Percentiles rank a stretch among this genome's conserved stretches.
These are phyloP conservation scores for Jackrogersella multiformis DNA, from an alignment of 495 filamentous ascomycete genomes.

Conservation along the genomic window DNA sequence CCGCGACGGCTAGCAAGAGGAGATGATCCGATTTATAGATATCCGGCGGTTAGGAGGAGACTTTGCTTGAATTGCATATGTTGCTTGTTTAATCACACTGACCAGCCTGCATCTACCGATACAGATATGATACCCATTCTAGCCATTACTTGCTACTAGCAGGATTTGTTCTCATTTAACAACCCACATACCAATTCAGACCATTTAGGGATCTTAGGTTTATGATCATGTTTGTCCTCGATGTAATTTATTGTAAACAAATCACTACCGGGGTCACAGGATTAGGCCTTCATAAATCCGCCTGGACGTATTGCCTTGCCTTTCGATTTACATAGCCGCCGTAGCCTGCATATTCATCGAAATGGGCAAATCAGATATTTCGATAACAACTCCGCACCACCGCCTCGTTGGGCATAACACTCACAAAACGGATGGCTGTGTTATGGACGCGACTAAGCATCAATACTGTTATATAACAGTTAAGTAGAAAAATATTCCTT, in stretches of 20 bases:
- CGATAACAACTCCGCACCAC: not conserved
- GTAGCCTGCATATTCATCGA: slow-evolving; percentile 1
- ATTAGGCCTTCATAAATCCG: too few species aligned
- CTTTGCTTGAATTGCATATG: not conserved
- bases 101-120: not conserved
- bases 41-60: not conserved
- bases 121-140: slow-evolving; percentile 18
- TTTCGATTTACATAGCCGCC: not conserved
- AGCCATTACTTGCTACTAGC: slow-evolving; percentile 1
- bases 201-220: too few species aligned
- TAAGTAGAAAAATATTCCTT: too few species aligned
- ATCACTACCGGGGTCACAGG: not conserved
- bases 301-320: not conserved
- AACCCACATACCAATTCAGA: not conserved
- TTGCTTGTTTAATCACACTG: not conserved
- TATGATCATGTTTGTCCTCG: not conserved
- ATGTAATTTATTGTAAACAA: not conserved
- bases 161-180: not conserved
- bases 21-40: slow-evolving; percentile 31
- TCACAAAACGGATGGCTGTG: not conserved
- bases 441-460: not conserved
- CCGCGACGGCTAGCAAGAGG: slow-evolving; percentile 44
- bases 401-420: not conserved
- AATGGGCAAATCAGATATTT: not conserved
- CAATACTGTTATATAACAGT: not conserved